phyloP scores from a whole-genome alignment of 202 grass and related monocot genomes.

The Setaria italica region DNA sequence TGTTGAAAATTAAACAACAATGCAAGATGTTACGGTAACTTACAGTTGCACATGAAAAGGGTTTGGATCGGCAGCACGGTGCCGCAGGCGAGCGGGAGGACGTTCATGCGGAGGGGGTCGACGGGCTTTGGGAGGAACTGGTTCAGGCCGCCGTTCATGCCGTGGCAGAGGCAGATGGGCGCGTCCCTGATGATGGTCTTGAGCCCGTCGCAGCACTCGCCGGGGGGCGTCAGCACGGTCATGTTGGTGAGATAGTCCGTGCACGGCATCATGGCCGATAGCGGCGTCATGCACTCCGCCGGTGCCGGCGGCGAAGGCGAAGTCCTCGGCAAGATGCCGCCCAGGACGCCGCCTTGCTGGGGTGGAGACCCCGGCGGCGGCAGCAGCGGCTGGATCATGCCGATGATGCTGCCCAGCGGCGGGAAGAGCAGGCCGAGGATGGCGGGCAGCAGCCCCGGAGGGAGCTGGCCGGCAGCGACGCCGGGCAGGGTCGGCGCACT shows the following conservation, averaged over 20 bases:
- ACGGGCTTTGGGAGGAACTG: conserved; percentile 20
- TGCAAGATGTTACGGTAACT: neutral
- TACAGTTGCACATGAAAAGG: conserved; percentile 8
- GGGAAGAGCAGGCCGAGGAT: conserved; percentile 17
- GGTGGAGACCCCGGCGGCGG: neutral
- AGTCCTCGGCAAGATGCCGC: no score
- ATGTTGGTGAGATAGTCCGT: conserved; percentile 27
- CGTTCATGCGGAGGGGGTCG: conserved; percentile 18
- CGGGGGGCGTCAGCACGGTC: conserved; percentile 16
- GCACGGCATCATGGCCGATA: neutral
- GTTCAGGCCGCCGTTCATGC: conserved; percentile 30
- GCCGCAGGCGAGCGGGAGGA: conserved; percentile 39
- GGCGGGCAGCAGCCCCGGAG: neutral
- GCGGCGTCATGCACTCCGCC: conserved; percentile 31
- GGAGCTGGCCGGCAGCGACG: neutral
- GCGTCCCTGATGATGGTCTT: conserved; percentile 14
- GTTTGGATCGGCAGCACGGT: conserved; percentile 15
- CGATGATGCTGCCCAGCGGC: neutral
- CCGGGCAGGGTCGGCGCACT: neutral
- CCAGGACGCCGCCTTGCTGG: neutral
- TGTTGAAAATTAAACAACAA: neutral
- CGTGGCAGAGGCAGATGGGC: conserved; percentile 44
- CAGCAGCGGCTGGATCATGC: neutral
- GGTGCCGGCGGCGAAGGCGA: neutral
- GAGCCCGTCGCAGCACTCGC: conserved; percentile 32